Evolutionary conservation across 345 rosid genomes (phyloP).

Genomic region (Crucihimalaya himalaica): DNA sequence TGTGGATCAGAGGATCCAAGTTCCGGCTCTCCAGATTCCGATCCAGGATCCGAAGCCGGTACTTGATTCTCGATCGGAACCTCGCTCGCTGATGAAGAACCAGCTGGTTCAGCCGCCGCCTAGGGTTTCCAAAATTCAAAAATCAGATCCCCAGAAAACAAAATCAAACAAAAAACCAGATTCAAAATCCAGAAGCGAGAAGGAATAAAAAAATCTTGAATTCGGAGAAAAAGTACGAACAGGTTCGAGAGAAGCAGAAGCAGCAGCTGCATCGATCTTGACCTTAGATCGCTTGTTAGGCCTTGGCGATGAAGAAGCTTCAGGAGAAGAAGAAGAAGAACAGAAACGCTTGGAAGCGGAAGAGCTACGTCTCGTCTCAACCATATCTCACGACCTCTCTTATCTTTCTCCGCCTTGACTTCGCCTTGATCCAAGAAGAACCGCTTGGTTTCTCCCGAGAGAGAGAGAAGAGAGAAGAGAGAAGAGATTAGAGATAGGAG

Average conservation of each 20-base stretch:
- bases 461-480: neutral
- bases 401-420: slow-evolving; percentile 24
- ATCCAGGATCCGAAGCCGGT: slow-evolving; percentile 55
- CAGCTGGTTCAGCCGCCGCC: slow-evolving; percentile 57
- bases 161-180: slow-evolving; percentile 23
- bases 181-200: slow-evolving; percentile 15
- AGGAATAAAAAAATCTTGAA: neutral
- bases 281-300: slow-evolving; percentile 84
- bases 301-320: slow-evolving; percentile 50
- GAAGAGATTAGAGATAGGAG: slow-evolving; percentile 29
- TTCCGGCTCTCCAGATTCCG: slow-evolving; percentile 59
- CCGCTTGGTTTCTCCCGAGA: slow-evolving; percentile 30
- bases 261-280: slow-evolving; percentile 13
- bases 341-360: slow-evolving; percentile 83
- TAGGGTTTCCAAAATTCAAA: slow-evolving; percentile 37
- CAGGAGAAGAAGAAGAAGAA: slow-evolving; percentile 49
- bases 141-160: slow-evolving; percentile 17
- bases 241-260: neutral
- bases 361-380: slow-evolving; percentile 91
- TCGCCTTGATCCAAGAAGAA: slow-evolving; percentile 54
- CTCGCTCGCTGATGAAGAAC: slow-evolving; percentile 56
- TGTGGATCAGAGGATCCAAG: slow-evolving; percentile 71
- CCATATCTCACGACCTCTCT: slow-evolving; percentile 54
- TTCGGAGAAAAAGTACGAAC: neutral
- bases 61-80: slow-evolving; percentile 44